phyloP scores from a whole-genome alignment of 352 stramenopile species.

The Globisporangium heterothallicum region DNA sequence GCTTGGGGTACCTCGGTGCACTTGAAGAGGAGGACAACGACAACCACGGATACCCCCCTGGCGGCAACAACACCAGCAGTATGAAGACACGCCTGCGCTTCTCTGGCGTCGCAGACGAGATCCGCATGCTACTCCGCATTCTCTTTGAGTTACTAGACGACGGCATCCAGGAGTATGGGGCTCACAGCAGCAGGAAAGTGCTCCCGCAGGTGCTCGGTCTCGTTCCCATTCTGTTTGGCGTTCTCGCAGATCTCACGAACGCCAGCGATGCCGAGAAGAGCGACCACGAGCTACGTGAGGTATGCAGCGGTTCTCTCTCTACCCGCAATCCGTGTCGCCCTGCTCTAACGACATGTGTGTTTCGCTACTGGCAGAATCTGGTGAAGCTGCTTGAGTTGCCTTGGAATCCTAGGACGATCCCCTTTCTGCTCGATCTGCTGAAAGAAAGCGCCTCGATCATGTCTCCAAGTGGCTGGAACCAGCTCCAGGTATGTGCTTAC shows the following conservation, averaged over 20 bases:
- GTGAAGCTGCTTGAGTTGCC: constrained; percentile 60
- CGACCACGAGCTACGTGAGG: constrained; percentile 22
- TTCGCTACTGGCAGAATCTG: constrained; percentile 27
- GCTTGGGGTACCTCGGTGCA: constrained; percentile 49
- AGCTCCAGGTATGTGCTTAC: constrained; percentile 36
- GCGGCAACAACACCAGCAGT: neutral
- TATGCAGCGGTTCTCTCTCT: constrained; percentile 9
- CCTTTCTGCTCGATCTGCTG: constrained; percentile 53
- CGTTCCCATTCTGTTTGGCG: constrained; percentile 44
- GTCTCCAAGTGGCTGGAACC: constrained; percentile 35
- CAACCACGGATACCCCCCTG: neutral
- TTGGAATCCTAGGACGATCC: constrained; percentile 46
- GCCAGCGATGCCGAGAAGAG: neutral
- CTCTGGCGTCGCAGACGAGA: constrained; percentile 36
- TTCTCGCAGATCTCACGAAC: constrained; percentile 28
- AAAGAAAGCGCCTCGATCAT: constrained; percentile 44
- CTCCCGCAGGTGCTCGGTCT: constrained; percentile 61
- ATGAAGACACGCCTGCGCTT: constrained; percentile 4
- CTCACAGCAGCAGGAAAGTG: constrained; percentile 21
- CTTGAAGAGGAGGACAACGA: constrained; percentile 26
- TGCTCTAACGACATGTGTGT: too few relatives aligned
- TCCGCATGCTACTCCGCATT: constrained; percentile 47
- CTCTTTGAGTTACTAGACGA: constrained; percentile 51
- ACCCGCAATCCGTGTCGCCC: too few relatives aligned
- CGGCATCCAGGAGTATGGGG: constrained; percentile 21